Conservation (phyloP, 805 yeast species). For the Metschnikowia bowlesiae region DNA sequence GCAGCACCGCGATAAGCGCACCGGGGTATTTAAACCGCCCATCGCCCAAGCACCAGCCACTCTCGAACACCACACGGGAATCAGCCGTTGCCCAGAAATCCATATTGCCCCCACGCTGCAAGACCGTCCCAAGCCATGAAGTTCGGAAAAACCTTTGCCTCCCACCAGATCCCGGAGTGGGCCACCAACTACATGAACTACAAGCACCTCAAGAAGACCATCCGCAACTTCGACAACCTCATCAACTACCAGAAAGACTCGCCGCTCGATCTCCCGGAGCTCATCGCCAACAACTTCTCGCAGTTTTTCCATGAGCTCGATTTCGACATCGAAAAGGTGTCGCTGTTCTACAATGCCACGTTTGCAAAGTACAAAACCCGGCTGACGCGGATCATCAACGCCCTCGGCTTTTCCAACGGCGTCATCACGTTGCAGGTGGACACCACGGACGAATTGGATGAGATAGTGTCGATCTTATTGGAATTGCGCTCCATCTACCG, state of each 20-base stretch:
- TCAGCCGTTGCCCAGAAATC: too few relatives aligned
- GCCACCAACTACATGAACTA: conserved; percentile 76
- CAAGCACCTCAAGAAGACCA: conserved; percentile 74
- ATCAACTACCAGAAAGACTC: conserved; percentile 30
- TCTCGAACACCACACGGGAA: background rate
- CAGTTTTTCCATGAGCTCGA: conserved; percentile 76
- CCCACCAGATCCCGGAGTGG: conserved; percentile 97
- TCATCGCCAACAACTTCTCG: conserved; percentile 47
- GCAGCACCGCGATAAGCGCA: conserved; percentile 3
- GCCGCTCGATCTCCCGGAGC: conserved; percentile 22
- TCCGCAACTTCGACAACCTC: conserved; percentile 55
- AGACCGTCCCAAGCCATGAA: conserved; percentile 43
- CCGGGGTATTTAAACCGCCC: background rate
- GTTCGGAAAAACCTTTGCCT: conserved; percentile 71
- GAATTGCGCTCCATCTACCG: conserved; percentile 74
- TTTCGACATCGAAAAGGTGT: conserved; percentile 76
- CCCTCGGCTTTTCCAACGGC: conserved; percentile 29
- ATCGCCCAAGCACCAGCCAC: background rate
- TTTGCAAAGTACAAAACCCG: conserved; percentile 72
- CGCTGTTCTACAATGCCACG: conserved; percentile 70
- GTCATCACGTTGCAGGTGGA: conserved; percentile 29
- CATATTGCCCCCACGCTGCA: too few relatives aligned
- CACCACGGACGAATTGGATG: conserved; percentile 39
- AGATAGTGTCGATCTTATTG: conserved; percentile 49
- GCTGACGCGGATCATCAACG: conserved; percentile 41